phyloP scores from a whole-genome alignment of 108 stramenopile species.

The Discostella stelligeroides region DNA sequence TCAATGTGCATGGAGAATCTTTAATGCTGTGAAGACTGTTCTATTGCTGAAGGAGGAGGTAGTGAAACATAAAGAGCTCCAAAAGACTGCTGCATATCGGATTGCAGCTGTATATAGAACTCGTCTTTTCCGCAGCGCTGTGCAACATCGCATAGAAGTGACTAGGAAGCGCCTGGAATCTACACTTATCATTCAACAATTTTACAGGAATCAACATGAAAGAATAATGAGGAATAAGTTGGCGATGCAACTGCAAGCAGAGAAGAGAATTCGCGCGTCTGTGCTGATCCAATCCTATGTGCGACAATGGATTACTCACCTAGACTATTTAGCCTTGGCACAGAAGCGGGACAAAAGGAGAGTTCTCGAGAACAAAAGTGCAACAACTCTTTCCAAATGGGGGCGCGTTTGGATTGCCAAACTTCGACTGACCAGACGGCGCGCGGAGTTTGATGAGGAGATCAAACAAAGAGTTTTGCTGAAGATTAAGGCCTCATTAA shows the following conservation, averaged over 20 bases:
- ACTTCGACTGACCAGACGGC: conserved; percentile 13
- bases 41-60: conserved; percentile 15
- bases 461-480: conserved; percentile 18
- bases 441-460: conserved; percentile 37
- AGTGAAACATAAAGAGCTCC: conserved; percentile 13
- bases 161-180: conserved; percentile 16
- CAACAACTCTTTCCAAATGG: conserved; percentile 27
- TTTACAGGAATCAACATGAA: conserved; percentile 23
- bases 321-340: conserved; percentile 4
- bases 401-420: conserved; percentile 31
- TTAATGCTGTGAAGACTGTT: not conserved
- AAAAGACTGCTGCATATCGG: conserved; percentile 6
- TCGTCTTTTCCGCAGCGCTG: conserved; percentile 21
- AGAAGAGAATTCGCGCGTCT: conserved; percentile 9
- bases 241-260: conserved; percentile 3
- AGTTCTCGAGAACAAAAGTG: conserved; percentile 17
- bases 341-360: conserved; percentile 9
- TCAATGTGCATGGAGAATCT: conserved; percentile 31
- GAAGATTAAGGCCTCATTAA: conserved; percentile 40
- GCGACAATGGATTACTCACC: conserved; percentile 14
- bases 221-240: conserved; percentile 11
- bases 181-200: conserved; percentile 27
- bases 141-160: conserved; percentile 14
- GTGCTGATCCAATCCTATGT: conserved; percentile 23
- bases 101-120: conserved; percentile 3